Evolutionary conservation across 2,329 filamentous ascomycete species (phyloP).

Genomic region (Microdochium bolleyi): DNA sequence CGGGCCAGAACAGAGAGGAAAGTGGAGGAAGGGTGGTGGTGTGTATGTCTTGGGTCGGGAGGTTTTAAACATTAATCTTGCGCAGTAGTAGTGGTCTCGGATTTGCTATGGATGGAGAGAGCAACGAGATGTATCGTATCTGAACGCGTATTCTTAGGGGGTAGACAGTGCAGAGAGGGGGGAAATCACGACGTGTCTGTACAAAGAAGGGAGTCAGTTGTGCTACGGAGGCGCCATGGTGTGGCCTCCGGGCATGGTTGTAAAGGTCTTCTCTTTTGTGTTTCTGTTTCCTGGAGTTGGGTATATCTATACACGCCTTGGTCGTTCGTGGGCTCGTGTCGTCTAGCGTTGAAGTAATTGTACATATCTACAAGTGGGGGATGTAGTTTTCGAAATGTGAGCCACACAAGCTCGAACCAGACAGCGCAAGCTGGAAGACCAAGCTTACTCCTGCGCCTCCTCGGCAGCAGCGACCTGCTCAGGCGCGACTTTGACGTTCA

Average conservation of each 20-base stretch:
- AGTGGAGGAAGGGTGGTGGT: not conserved
- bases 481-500: slow-evolving; percentile 47
- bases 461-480: not conserved
- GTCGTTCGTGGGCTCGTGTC: no score
- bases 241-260: no score
- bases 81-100: slow-evolving; percentile 52
- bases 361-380: not conserved
- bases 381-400: not conserved
- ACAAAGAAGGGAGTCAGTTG: no score
- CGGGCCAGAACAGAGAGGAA: not conserved
- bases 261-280: no score
- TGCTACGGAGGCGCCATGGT: no score
- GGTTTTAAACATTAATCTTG: slow-evolving; percentile 36
- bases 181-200: no score
- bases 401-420: no score
- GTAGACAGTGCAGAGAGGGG: slow-evolving; percentile 1
- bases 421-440: not conserved
- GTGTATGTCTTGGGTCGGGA: no score
- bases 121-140: slow-evolving; percentile 59
- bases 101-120: slow-evolving; percentile 12
- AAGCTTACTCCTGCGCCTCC: not conserved
- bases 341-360: not conserved
- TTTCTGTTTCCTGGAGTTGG: no score
- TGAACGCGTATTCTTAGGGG: slow-evolving; percentile 35
- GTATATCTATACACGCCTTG: no score